Conservation (phyloP, 257 asterid genomes). For the Nicotiana obtusifolia region DNA sequence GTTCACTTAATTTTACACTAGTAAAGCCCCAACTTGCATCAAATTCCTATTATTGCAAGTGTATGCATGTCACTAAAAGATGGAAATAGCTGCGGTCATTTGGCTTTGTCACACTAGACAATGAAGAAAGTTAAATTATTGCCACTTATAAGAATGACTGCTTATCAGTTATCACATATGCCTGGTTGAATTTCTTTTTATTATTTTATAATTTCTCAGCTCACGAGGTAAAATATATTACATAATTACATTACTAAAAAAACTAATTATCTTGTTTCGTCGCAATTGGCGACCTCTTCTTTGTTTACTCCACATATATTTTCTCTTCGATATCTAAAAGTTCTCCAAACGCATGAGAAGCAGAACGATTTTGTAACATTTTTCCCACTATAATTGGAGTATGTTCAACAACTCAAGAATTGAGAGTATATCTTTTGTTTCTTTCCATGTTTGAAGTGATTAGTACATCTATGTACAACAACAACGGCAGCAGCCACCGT, state of each 20-base stretch:
- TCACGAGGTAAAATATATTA: not conserved
- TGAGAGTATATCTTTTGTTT: not conserved
- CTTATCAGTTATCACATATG: not conserved
- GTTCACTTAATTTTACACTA: not conserved
- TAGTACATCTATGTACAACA: no score
- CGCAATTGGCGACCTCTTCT: not conserved
- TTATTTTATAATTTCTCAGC: not conserved
- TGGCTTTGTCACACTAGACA: not conserved
- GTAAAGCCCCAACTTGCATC: not conserved
- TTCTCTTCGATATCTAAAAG: slow-evolving; percentile 15
- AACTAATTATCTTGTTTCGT: not conserved
- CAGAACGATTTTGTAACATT: not conserved
- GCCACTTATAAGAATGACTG: not conserved
- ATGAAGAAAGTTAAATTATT: not conserved
- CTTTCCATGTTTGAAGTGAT: slow-evolving; percentile 9
- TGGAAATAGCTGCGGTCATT: not conserved
- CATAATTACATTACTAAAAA: not conserved
- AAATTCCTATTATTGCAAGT: not conserved
- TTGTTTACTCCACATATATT: not conserved
- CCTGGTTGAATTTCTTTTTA: no score
- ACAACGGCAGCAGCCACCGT: no score
- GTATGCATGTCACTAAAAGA: not conserved
- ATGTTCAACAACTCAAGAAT: slow-evolving; percentile 9
- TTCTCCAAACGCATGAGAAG: slow-evolving; percentile 14
- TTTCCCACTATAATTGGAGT: not conserved